Percentiles rank a stretch among this genome's conserved stretches.
These are phyloP conservation scores for Talaromyces funiculosus DNA, from an alignment of 2,329 filamentous ascomycete genomes.

Conservation along the genomic window DNA sequence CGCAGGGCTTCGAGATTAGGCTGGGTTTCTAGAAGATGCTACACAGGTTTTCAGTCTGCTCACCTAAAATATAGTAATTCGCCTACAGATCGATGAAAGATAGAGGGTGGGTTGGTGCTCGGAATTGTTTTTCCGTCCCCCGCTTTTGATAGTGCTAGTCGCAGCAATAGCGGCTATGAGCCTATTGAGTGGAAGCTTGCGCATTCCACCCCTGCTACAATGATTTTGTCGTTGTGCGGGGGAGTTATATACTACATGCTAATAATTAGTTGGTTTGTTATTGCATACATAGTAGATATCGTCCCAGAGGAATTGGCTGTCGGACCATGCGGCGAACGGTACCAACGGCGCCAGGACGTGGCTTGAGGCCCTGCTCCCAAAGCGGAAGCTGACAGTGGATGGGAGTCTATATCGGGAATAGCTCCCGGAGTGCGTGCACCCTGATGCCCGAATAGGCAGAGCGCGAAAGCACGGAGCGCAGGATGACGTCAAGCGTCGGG, in stretches of 20 bases:
- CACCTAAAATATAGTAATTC: background rate
- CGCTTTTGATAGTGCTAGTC: background rate
- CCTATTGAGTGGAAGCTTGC: background rate
- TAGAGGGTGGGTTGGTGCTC: background rate
- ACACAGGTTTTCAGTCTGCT: background rate
- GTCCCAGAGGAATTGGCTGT: too few relatives aligned
- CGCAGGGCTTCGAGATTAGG: too few relatives aligned
- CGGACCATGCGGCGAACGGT: too few relatives aligned
- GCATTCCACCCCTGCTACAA: background rate
- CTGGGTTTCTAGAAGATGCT: background rate
- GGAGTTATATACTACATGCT: too few relatives aligned
- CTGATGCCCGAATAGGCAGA: background rate
- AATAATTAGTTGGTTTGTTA: too few relatives aligned
- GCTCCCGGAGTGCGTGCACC: background rate
- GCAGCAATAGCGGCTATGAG: background rate
- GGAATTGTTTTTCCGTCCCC: slow-evolving; percentile 1
- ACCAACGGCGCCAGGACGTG: background rate
- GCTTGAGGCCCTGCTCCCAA: background rate
- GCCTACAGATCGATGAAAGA: background rate
- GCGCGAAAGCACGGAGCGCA: background rate
- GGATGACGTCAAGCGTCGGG: background rate
- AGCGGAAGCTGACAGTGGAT: background rate
- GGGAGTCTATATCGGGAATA: background rate
- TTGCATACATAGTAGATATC: too few relatives aligned
- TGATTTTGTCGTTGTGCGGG: background rate